A percentile compares a stretch with the other conserved stretches of the same genome.
Conservation (phyloP, 441 rosid genomes). For the Croton setiger region DNA sequence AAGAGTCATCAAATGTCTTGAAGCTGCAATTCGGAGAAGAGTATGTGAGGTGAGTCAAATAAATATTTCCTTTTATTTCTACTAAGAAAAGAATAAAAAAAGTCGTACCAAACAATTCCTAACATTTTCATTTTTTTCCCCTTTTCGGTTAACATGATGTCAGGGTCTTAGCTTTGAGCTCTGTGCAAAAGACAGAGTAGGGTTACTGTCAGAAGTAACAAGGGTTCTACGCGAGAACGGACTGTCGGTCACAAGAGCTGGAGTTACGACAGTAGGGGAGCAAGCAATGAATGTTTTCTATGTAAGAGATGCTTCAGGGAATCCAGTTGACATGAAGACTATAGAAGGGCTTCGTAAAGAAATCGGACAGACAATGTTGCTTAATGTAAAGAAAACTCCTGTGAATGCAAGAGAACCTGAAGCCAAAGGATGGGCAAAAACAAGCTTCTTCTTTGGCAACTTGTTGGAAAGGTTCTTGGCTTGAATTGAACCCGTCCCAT, state of each 20-base stretch:
- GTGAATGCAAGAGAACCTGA: slow-evolving; percentile 38
- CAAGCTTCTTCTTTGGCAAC: slow-evolving; percentile 84
- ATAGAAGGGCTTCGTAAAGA: slow-evolving; percentile 68
- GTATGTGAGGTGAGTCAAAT: slow-evolving; percentile 65
- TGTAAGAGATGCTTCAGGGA: slow-evolving; percentile 74
- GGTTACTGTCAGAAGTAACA: slow-evolving; percentile 77
- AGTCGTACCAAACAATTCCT: no score
- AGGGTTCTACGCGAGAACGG: slow-evolving; percentile 81
- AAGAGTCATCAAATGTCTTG: slow-evolving; percentile 76
- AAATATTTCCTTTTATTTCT: no score
- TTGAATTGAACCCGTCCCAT: slow-evolving; percentile 41
- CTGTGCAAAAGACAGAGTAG: slow-evolving; percentile 83
- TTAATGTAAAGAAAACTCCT: slow-evolving; percentile 66
- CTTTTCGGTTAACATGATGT: neutral
- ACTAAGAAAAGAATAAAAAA: no score
- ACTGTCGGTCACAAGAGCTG: slow-evolving; percentile 70
- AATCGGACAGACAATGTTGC: slow-evolving; percentile 76
- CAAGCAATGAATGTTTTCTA: slow-evolving; percentile 74
- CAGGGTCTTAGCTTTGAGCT: slow-evolving; percentile 90
- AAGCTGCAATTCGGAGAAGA: slow-evolving; percentile 88
- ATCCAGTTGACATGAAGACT: slow-evolving; percentile 68
- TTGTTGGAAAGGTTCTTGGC: slow-evolving; percentile 72
- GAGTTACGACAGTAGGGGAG: slow-evolving; percentile 73
- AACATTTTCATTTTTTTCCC: no score
- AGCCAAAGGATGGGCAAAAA: slow-evolving; percentile 62